Evolutionary conservation across 75 land plant species (phyloP).

Genomic region (Pinus albicaulis): DNA sequence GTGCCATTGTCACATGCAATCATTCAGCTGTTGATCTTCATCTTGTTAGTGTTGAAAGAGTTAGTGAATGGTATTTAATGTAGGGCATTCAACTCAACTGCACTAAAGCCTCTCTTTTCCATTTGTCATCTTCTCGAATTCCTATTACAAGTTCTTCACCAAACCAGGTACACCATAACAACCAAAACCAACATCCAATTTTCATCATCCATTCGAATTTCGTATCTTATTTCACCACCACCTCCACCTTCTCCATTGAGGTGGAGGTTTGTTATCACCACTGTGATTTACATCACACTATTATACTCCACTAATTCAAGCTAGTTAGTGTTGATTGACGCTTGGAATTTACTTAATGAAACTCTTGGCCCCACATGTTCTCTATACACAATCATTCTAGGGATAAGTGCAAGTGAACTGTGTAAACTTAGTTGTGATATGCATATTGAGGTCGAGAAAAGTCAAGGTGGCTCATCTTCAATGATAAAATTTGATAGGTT

Average conservation of each 20-base stretch:
- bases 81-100: background rate
- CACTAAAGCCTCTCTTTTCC: background rate
- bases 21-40: background rate
- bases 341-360: too few relatives aligned
- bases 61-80: conserved; percentile 2
- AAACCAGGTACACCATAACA: background rate
- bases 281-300: too few relatives aligned
- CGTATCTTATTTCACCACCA: background rate
- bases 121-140: conserved; percentile 7
- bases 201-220: background rate
- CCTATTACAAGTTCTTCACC: background rate
- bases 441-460: too few relatives aligned
- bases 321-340: too few relatives aligned
- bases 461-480: too few relatives aligned
- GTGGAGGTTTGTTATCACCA: background rate
- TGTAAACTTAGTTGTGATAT: too few relatives aligned
- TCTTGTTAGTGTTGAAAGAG: background rate
- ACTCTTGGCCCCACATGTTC: too few relatives aligned
- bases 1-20: background rate
- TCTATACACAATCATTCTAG: too few relatives aligned
- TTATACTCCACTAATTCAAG: too few relatives aligned
- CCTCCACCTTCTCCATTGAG: background rate
- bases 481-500: too few relatives aligned
- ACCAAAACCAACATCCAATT: conserved; percentile 10
- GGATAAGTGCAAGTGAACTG: too few relatives aligned